Base-by-base conservation (phyloP, 495 filamentous ascomycete species). In the Cryomyces antarcticus region DNA sequence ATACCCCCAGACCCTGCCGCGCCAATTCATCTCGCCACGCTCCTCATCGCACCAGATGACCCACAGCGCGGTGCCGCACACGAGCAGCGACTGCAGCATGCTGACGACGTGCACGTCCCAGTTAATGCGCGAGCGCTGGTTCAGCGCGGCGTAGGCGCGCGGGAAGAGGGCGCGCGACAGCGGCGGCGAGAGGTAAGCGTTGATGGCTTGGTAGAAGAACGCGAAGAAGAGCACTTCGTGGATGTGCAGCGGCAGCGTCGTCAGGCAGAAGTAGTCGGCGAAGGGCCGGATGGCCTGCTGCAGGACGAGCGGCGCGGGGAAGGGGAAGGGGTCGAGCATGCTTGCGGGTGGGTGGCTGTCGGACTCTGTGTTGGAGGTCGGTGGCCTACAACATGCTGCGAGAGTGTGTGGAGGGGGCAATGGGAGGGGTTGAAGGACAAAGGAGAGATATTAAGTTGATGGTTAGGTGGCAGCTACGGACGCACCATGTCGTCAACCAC, bases 61-160 rank as follows among this genome's bases (percentile, higher is more conserved):
- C 77, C 79, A 95, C 31, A 99, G 57, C 10, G 85, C 82, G 34
- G 81, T 56, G 37, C 46, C 55, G 56, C 78, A 83, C 63, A 99
- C 83, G n/a, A 86, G 61, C 11, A 70, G 63, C 52, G 75, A 78
- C 65, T 99, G 89, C 12, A 82, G 64, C n/a, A 99, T 62, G 10
- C 83, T 93, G 24, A 96, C 92, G 52, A 95, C 80, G 57, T 95
- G 89, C 28, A 94, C 79, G 60, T 99, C 80, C 89, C 89, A 99
- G 70, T 88, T 96, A 48, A 88, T 62, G 58, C 70, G 75, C 39
- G 80, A 88, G 30, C 77, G 70, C 7, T 59, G 60, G 40, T 68
- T 69, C 44, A 94, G 64, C 30, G 66, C 63, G 9, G 68, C 61
- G 62, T 96, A 97, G 50, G 68, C 68, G 30, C 57, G 52, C n/a